Evolutionary conservation across 208 protist genomes (phyloP).

Genomic region (Leishmania aethiopica): DNA sequence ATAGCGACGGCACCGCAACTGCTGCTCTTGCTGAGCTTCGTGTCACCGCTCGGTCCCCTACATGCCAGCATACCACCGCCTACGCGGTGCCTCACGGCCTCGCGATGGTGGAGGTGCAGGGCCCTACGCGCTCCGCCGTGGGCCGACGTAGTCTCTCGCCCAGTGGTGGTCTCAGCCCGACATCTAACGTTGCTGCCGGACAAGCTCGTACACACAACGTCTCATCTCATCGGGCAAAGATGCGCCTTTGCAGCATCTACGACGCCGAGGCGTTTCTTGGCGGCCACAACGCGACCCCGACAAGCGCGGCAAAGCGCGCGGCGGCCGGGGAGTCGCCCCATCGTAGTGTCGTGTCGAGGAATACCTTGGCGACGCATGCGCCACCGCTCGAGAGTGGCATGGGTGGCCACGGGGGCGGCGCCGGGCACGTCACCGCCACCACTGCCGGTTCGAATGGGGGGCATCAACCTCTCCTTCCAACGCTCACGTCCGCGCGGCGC

Average conservation of each 20-base stretch:
- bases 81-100: background rate
- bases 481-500: background rate
- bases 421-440: background rate
- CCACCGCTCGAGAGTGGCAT: background rate
- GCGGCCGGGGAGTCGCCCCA: background rate
- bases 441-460: background rate
- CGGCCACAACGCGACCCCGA: background rate
- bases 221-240: background rate
- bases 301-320: background rate
- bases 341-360: too few species aligned
- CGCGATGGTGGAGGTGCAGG: background rate
- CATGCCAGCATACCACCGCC: background rate
- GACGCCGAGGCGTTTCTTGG: conserved; percentile 12
- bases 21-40: background rate
- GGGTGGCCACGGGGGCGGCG: background rate
- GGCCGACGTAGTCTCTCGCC: background rate
- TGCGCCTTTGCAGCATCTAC: background rate
- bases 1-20: background rate
- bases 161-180: background rate
- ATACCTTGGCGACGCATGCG: background rate
- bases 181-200: background rate
- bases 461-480: background rate
- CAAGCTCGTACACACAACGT: background rate
- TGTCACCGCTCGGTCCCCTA: background rate
- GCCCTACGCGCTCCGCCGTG: background rate